A percentile compares a stretch with the other conserved stretches of the same genome.
These are phyloP conservation scores for Trichaptum fuscoviolaceum DNA, from an alignment of 768 basidiomycete species.

Conservation along the genomic window DNA sequence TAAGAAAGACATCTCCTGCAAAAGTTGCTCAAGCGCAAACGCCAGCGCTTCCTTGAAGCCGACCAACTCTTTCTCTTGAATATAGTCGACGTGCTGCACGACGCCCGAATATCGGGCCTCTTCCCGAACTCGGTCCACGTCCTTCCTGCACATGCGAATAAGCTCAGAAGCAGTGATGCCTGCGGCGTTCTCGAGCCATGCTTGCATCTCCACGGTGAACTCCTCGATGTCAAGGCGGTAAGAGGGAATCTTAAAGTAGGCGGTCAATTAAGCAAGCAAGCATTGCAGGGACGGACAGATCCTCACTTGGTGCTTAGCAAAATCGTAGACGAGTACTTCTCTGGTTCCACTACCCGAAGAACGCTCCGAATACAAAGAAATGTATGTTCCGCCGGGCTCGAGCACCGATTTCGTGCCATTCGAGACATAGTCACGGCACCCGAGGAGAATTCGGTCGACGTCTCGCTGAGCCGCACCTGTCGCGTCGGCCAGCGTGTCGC, in stretches of 20 bases:
- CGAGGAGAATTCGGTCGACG: neutral
- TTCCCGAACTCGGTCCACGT: neutral
- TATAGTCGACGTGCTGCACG: neutral
- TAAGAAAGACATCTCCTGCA: neutral
- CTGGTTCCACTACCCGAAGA: neutral
- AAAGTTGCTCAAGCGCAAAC: neutral
- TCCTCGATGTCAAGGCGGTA: constrained; percentile 1
- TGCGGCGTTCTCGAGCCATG: neutral
- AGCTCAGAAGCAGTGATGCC: neutral
- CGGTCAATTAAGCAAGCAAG: neutral
- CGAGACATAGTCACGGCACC: neutral
- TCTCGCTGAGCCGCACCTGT: neutral
- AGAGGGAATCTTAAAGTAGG: neutral
- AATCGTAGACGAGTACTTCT: constrained; percentile 2
- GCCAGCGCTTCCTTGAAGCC: neutral
- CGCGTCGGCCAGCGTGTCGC: neutral
- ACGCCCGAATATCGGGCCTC: neutral
- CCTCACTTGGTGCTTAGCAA: constrained; percentile 2
- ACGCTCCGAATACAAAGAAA: neutral
- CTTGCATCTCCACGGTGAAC: neutral
- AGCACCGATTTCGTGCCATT: constrained; percentile 1
- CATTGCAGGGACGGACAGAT: neutral
- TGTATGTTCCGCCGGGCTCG: constrained; percentile 1
- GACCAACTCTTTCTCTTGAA: neutral
- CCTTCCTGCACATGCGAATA: neutral